Evolutionary conservation across 2,329 filamentous ascomycete genomes (phyloP), one percentile per base, ranked within the genome.

Genomic region (Bipolaris cookei): DNA sequence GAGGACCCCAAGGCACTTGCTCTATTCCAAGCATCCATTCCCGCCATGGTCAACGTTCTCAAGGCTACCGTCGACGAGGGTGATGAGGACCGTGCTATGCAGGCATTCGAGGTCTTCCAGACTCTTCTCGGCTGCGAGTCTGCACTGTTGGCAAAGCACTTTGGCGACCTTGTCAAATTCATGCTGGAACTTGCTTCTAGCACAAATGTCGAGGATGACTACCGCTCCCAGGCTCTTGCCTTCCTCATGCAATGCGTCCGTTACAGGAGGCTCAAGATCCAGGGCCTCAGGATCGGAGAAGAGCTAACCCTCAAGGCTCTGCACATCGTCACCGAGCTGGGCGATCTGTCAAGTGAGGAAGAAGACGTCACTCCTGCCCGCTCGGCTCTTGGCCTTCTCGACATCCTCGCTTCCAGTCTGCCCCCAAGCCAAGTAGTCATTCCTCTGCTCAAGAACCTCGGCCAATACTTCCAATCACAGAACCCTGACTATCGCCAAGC

Each of bases 71-170:
- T 98, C 56, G 86, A 92, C 68, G 84, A 85, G 55, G 85, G 86
- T 55, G 90, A 97, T 68, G 93, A 97, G 68, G 93, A 97, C 74
- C 89, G 90, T 75, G 88, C 90, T 67, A 91, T 94, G 82, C 88
- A 94, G 74, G 87, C 92, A 23, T 99, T 98, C 69, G 95, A 98
- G 76, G 92, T 97, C 65, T 97, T 98, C 85, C 95, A 98, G 82
- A 95, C 91, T 48, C 88, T 97, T 70, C 86, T 99, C 51, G 90
- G 90, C 63, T 97, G 92, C 76, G 94, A 97, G 75, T 90, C 91
- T 28, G 86, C 91, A 44, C 85, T 98, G 48, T 82, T 98, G 50
- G 90, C 89, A 64, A 83, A 86, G 53, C 93, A 97, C 80, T 91
- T 99, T 72, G 91, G 89, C 74, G 92, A 97, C 70, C 85, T 99